These are phyloP conservation scores for Plenodomus biglobosus DNA, from an alignment of 2,329 filamentous ascomycete species.

Conservation along the genomic window DNA sequence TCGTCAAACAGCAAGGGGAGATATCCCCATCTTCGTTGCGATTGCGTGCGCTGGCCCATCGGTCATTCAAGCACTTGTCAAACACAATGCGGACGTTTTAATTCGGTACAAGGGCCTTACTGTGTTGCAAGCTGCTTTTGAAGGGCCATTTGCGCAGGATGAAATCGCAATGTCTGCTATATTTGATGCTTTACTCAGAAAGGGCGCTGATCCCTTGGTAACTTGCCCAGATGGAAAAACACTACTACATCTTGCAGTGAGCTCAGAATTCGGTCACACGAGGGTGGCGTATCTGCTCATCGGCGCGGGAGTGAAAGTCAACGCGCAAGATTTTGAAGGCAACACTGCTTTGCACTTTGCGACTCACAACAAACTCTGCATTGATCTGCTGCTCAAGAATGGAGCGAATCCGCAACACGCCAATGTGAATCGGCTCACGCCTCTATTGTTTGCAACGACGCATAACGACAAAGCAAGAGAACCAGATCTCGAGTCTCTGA, in stretches of 20 bases:
- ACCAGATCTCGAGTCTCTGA: conserved; percentile 25
- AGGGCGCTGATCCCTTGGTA: conserved; percentile 24
- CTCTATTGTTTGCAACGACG: conserved; percentile 21
- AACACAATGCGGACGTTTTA: conserved; percentile 32
- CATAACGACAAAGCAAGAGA: conserved; percentile 17
- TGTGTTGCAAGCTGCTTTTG: conserved; percentile 31
- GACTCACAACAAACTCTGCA: conserved; percentile 23
- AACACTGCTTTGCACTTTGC: conserved; percentile 34
- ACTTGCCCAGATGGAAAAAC: conserved; percentile 33
- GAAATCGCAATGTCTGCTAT: conserved; percentile 25
- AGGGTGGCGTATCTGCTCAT: conserved; percentile 29
- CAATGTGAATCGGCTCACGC: conserved; percentile 25
- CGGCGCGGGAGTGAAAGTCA: conserved; percentile 22
- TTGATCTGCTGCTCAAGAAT: conserved; percentile 28
- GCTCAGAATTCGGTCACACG: conserved; percentile 12
- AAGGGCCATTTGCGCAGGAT: conserved; percentile 26
- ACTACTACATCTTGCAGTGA: conserved; percentile 33
- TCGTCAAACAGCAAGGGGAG: conserved; percentile 22
- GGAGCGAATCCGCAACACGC: conserved; percentile 19
- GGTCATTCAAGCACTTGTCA: conserved; percentile 31
- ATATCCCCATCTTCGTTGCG: conserved; percentile 34
- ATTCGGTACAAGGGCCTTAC: conserved; percentile 25
- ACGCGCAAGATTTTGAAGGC: conserved; percentile 26
- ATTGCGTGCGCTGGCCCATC: conserved; percentile 27
- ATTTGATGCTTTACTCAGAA: conserved; percentile 27